Evolutionary conservation across 2,329 filamentous ascomycete genomes (phyloP).

Genomic region (Podosphaera leucotricha): DNA sequence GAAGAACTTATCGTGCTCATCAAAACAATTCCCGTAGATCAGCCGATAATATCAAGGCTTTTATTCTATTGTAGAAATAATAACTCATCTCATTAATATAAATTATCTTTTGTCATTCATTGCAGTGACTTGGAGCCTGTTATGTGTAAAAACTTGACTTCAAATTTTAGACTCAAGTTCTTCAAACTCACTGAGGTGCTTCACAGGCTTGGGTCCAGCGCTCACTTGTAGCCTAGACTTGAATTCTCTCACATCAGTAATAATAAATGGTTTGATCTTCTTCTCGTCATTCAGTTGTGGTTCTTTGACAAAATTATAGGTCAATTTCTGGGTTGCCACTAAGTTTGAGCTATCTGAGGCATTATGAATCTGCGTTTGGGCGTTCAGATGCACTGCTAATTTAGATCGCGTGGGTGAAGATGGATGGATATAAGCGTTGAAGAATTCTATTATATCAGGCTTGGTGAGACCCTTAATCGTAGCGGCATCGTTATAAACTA

Average conservation of each 20-base stretch:
- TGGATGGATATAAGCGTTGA: conserved; percentile 49
- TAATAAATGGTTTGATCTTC: conserved; percentile 35
- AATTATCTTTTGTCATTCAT: too few species aligned
- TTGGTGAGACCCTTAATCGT: conserved; percentile 55
- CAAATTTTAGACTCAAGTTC: conserved; percentile 58
- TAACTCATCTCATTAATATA: neutral
- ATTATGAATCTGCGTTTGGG: conserved; percentile 27
- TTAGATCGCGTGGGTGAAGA: conserved; percentile 55
- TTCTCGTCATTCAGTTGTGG: conserved; percentile 21
- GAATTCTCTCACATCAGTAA: conserved; percentile 59
- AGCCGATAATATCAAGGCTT: too few species aligned
- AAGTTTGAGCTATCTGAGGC: conserved; percentile 3
- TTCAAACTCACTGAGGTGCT: conserved; percentile 63
- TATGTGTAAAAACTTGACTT: too few species aligned
- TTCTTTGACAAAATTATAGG: conserved; percentile 2
- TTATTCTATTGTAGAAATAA: neutral
- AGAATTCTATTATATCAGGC: conserved; percentile 59
- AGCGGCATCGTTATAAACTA: conserved; percentile 38
- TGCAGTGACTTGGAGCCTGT: too few species aligned
- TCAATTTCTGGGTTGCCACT: neutral
- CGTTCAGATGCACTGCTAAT: conserved; percentile 59
- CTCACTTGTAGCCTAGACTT: conserved; percentile 55
- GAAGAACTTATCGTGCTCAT: neutral
- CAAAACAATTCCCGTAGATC: too few species aligned
- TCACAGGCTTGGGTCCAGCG: conserved; percentile 46